Conservation (phyloP, 805 yeast species). For the Cyberlindnera bimundalis region DNA sequence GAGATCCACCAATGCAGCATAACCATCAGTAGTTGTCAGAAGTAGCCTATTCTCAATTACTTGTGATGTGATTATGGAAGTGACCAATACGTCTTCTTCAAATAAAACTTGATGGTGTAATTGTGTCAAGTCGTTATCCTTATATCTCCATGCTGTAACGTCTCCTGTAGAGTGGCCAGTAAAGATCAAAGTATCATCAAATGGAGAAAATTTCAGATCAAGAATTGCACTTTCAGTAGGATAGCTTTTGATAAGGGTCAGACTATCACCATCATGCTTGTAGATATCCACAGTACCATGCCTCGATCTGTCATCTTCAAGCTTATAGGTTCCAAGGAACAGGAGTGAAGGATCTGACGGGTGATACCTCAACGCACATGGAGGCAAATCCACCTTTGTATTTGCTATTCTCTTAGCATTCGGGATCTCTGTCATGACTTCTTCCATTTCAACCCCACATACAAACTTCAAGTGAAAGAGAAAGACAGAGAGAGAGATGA, state of each 20-base stretch:
- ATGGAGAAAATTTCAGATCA: slow-evolving; percentile 69
- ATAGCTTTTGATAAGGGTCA: slow-evolving; percentile 21
- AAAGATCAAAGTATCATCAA: slow-evolving; percentile 43
- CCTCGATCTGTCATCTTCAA: slow-evolving; percentile 58
- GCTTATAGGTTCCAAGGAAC: slow-evolving; percentile 76
- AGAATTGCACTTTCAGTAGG: slow-evolving; percentile 62
- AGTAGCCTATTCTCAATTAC: slow-evolving; percentile 35
- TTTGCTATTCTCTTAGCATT: slow-evolving; percentile 19
- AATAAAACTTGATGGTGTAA: slow-evolving; percentile 41
- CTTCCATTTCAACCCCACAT: neutral
- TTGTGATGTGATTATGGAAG: slow-evolving; percentile 62
- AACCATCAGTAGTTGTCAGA: slow-evolving; percentile 70
- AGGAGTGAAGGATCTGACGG: slow-evolving; percentile 46
- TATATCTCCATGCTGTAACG: slow-evolving; percentile 57
- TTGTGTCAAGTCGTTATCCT: slow-evolving; percentile 8
- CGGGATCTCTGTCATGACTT: slow-evolving; percentile 6
- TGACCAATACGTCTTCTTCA: slow-evolving; percentile 49
- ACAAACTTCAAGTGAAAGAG: neutral
- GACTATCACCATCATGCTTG: slow-evolving; percentile 13
- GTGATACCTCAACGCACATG: slow-evolving; percentile 71
- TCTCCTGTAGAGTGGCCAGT: slow-evolving; percentile 84
- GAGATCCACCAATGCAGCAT: slow-evolving; percentile 42
- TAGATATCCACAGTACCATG: slow-evolving; percentile 59
- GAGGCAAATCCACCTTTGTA: slow-evolving; percentile 60
- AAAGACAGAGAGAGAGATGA: neutral